Percentiles rank a stretch among this genome's conserved stretches.
These are phyloP conservation scores for Camptophora hylomeconis DNA, from an alignment of 2,329 filamentous ascomycete genomes.

Conservation along the genomic window DNA sequence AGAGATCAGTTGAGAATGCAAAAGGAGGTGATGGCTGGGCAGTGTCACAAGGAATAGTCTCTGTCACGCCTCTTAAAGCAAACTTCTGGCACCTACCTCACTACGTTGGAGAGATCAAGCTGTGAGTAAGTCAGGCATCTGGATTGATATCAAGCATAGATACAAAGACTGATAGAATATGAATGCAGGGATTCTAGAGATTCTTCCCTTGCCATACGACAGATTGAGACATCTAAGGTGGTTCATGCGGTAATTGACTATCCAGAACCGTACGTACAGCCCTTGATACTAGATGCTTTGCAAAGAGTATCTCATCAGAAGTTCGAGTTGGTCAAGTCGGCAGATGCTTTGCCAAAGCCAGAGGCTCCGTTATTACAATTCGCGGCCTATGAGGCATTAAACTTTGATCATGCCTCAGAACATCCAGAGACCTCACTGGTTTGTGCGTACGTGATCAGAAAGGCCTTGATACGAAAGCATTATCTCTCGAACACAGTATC, in stretches of 20 bases:
- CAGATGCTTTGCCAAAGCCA: slow-evolving; percentile 34
- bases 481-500: slow-evolving; percentile 74
- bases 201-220: too few species aligned
- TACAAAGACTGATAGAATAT: too few species aligned
- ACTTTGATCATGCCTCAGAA: slow-evolving; percentile 61
- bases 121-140: slow-evolving; percentile 50
- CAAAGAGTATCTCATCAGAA: slow-evolving; percentile 42
- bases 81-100: slow-evolving; percentile 74
- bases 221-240: too few species aligned
- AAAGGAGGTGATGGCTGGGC: slow-evolving; percentile 82
- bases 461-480: slow-evolving; percentile 92
- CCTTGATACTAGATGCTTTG: slow-evolving; percentile 65
- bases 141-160: neutral
- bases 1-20: slow-evolving; percentile 69
- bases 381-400: slow-evolving; percentile 71
- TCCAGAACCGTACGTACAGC: slow-evolving; percentile 79
- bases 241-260: slow-evolving; percentile 72
- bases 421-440: slow-evolving; percentile 52
- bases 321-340: slow-evolving; percentile 43
- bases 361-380: slow-evolving; percentile 57
- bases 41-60: slow-evolving; percentile 75
- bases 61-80: slow-evolving; percentile 77
- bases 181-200: too few species aligned
- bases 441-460: slow-evolving; percentile 90
- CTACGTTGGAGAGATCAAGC: slow-evolving; percentile 58